phyloP scores from a whole-genome alignment of 2,329 filamentous ascomycete species.

The Tolypocladium paradoxum region DNA sequence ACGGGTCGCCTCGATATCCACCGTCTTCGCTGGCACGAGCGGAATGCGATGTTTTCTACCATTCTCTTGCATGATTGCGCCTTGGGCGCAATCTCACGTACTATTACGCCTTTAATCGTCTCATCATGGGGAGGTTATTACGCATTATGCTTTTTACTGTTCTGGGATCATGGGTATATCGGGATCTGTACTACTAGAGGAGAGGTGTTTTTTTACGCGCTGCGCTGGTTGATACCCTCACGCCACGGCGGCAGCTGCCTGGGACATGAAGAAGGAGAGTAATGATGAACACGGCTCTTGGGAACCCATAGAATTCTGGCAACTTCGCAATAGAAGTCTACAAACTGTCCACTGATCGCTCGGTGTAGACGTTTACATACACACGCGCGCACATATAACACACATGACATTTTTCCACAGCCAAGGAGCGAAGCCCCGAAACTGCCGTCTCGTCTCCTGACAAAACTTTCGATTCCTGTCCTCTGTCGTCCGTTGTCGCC shows the following conservation, averaged over 20 bases:
- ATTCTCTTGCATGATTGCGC: neutral
- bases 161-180: conserved; percentile 5
- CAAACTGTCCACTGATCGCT: conserved; percentile 6
- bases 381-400: neutral
- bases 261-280: conserved; percentile 2
- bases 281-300: conserved; percentile 3
- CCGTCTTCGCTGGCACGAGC: conserved; percentile 13
- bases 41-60: conserved; percentile 1
- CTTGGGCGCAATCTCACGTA: neutral
- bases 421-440: neutral
- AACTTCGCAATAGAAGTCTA: conserved; percentile 4
- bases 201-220: conserved; percentile 7
- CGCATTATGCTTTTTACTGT: neutral
- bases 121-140: neutral
- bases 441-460: neutral
- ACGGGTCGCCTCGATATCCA: conserved; percentile 4
- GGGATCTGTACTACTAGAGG: conserved; percentile 18
- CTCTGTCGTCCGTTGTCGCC: neutral
- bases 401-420: neutral
- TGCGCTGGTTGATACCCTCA: conserved; percentile 15
- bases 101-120: conserved; percentile 2
- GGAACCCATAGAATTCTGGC: neutral
- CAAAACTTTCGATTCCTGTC: neutral
- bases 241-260: conserved; percentile 7
- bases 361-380: conserved; percentile 3